Evolutionary conservation across 345 rosid genomes (phyloP), one percentile per base, ranked within the genome.

Genomic region (Populus simonii): DNA sequence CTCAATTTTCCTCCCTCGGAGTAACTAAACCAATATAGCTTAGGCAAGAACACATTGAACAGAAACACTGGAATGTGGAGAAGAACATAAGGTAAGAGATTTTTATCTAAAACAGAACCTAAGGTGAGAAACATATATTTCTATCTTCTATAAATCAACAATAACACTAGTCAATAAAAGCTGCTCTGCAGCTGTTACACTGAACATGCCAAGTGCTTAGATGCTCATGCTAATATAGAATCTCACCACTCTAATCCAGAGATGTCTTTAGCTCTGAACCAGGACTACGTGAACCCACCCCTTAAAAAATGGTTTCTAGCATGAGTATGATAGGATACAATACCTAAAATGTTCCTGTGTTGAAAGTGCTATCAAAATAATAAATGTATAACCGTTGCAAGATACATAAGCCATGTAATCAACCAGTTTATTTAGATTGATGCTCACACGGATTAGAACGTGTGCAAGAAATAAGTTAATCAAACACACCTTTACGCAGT

Each of bases 401-500:
- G 10, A 53, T 53, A 53, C n/a, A 53, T 18, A 53, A 7, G 59
- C 59, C 59, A 17, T 8, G 7, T 33, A 53, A 53, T 53, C 59
- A 53, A 53, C 23, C 59, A 53, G 59, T 18, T 6, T 8, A 53
- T 53, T 20, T 55, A 31, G 1, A 55, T 33, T 31, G 39, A 23
- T 53, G 25, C 29, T 66, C 17, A 38, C 29, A 17, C n/a, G 33
- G 47, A 73, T 20, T 67, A 68, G 67, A 68, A 51, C 61, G 35
- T 39, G 59, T 22, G 57, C 18, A 1, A 23, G 43, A 63, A 66
- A 43, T 18, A 39, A 74, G 43, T 72, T 78, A 49, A 22, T n/a
- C 36, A 55, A 69, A 63, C 84, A 70, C 31, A 91, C 92, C 92
- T 88, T 87, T 85, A 43, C 70, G 78, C 65, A 83, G 86, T 75